Percentiles rank a stretch among this genome's conserved stretches.
phyloP scores from a whole-genome alignment of 305 asterid species.

The Salvia sclarea region DNA sequence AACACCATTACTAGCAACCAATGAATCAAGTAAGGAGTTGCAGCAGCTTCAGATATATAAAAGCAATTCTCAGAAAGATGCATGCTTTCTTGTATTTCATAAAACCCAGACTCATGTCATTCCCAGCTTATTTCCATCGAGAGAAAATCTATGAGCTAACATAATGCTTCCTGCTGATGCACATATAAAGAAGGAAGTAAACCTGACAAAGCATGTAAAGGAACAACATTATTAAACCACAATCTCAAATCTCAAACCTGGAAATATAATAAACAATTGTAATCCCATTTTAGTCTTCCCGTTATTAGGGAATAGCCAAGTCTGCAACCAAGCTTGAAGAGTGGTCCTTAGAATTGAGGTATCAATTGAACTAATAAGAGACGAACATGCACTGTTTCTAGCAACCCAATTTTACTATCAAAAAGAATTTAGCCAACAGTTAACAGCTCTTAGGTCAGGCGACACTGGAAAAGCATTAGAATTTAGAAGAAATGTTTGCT shows the following conservation, averaged over 20 bases:
- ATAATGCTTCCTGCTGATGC: neutral
- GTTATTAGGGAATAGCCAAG: neutral
- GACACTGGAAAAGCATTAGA: slow-evolving; percentile 4
- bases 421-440: slow-evolving; percentile 11
- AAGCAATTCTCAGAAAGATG: slow-evolving; percentile 1
- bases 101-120: neutral
- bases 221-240: neutral
- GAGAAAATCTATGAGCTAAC: slow-evolving; percentile 3
- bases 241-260: slow-evolving; percentile 12
- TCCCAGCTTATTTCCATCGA: neutral
- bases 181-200: neutral
- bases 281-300: slow-evolving; percentile 5
- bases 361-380: slow-evolving; percentile 8
- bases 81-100: slow-evolving; percentile 12
- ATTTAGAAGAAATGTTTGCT: slow-evolving; percentile 22
- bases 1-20: neutral
- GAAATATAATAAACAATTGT: neutral
- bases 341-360: slow-evolving; percentile 8
- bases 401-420: slow-evolving; percentile 25
- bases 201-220: slow-evolving; percentile 12
- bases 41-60: neutral
- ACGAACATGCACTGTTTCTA: slow-evolving; percentile 8
- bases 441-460: slow-evolving; percentile 8
- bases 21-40: neutral
- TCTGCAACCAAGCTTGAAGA: slow-evolving; percentile 13